Percentiles rank a stretch among this genome's conserved stretches.
phyloP scores from a whole-genome alignment of 2,329 filamentous ascomycete genomes.

The Stagonosporopsis tanaceti region DNA sequence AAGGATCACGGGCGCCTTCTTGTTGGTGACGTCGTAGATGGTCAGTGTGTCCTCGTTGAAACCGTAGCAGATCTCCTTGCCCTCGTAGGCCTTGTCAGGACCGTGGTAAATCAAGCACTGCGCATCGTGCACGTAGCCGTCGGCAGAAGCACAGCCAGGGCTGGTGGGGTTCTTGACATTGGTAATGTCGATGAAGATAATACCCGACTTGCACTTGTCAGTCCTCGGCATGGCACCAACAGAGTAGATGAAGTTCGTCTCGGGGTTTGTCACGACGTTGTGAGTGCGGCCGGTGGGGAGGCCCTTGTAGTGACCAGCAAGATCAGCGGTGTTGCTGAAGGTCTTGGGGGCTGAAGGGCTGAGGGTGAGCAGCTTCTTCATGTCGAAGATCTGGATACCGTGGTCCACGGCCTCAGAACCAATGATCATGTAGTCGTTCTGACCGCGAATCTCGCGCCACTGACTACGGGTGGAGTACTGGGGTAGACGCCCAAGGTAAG shows the following conservation, averaged over 20 bases:
- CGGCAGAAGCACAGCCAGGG: conserved; percentile 62
- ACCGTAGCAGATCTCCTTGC: conserved; percentile 64
- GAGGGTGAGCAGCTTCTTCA: conserved; percentile 57
- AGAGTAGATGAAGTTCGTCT: conserved; percentile 49
- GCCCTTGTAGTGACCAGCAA: conserved; percentile 45
- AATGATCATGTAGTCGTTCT: conserved; percentile 56
- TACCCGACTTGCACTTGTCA: conserved; percentile 58
- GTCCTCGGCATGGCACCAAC: conserved; percentile 47
- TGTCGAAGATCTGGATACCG: conserved; percentile 70
- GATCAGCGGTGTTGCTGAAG: conserved; percentile 45
- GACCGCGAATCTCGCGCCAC: conserved; percentile 62
- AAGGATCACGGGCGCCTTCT: conserved; percentile 56
- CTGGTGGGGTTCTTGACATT: conserved; percentile 62
- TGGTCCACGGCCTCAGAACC: conserved; percentile 55
- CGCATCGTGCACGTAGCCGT: conserved; percentile 69
- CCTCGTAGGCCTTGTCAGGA: conserved; percentile 58
- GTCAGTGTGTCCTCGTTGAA: conserved; percentile 64
- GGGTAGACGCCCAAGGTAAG: conserved; percentile 63
- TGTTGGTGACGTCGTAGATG: conserved; percentile 63
- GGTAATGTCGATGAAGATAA: conserved; percentile 67
- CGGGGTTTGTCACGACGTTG: conserved; percentile 50
- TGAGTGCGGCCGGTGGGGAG: conserved; percentile 49
- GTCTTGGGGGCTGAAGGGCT: conserved; percentile 46
- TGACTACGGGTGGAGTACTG: conserved; percentile 55
- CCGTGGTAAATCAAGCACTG: conserved; percentile 66